Evolutionary conservation across 495 filamentous ascomycete species (phyloP).

Genomic region (Aspergillus incahuasiensis): DNA sequence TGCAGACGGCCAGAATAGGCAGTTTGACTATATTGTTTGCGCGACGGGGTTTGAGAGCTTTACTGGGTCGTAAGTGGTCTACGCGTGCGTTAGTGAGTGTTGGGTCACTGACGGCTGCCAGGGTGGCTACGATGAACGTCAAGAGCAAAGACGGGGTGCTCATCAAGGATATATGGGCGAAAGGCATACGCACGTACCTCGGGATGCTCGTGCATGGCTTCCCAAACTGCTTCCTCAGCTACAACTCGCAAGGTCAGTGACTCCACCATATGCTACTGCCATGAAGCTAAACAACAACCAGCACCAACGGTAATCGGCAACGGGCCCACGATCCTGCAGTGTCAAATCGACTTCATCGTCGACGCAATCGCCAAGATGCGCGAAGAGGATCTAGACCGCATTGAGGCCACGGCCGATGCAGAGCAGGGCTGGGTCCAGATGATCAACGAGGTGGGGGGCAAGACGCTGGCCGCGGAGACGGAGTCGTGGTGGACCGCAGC

Average conservation of each 20-base stretch:
- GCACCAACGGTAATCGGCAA: background rate
- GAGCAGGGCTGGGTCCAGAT: background rate
- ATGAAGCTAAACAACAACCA: too few relatives aligned
- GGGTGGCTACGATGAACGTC: constrained; percentile 45
- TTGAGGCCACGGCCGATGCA: background rate
- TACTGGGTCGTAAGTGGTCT: constrained; percentile 29
- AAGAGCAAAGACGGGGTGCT: constrained; percentile 32
- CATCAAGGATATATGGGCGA: constrained; percentile 40
- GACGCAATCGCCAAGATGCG: background rate
- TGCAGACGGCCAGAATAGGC: constrained; percentile 33
- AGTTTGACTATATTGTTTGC: constrained; percentile 49
- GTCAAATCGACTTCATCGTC: background rate
- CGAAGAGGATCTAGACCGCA: background rate
- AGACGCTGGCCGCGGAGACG: background rate
- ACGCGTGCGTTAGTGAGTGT: background rate
- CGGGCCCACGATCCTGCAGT: background rate
- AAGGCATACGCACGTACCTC: constrained; percentile 43
- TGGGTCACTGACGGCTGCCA: constrained; percentile 21
- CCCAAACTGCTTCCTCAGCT: constrained; percentile 52
- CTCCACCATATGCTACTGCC: too few relatives aligned
- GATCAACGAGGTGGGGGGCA: background rate
- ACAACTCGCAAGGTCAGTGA: constrained; percentile 22
- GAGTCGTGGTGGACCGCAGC: background rate
- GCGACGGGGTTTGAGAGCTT: constrained; percentile 55
- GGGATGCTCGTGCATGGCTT: constrained; percentile 45